Evolutionary conservation across 2,329 filamentous ascomycete genomes (phyloP).

Genomic region (Colletotrichum incanum): DNA sequence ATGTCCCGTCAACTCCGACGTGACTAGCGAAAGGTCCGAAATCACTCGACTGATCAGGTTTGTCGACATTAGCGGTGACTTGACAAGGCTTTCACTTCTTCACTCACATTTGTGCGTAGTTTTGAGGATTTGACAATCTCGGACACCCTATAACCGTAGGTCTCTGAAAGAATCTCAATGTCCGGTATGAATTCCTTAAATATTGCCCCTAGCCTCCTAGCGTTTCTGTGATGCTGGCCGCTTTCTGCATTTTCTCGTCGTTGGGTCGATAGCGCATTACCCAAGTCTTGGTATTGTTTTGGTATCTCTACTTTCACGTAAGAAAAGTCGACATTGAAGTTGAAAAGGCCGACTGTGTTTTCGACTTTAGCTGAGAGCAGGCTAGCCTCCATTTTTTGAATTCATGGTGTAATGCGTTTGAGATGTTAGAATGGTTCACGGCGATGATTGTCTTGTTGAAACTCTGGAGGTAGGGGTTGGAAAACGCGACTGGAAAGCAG

Average conservation of each 20-base stretch:
- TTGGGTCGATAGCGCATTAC: conserved; percentile 48
- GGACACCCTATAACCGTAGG: conserved; percentile 44
- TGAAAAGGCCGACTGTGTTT: conserved; percentile 3
- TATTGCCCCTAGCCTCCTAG: conserved; percentile 54
- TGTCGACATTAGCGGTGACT: no score
- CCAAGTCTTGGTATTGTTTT: conserved; percentile 52
- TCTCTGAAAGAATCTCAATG: background rate
- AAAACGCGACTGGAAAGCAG: no score
- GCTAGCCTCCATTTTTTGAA: background rate
- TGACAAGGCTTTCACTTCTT: no score
- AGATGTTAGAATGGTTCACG: no score
- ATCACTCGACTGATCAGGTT: no score
- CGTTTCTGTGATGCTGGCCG: conserved; percentile 54
- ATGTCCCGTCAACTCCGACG: conserved; percentile 48
- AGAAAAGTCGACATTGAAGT: conserved; percentile 60
- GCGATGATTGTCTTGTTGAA: no score
- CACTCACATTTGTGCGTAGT: background rate
- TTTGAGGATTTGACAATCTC: conserved; percentile 39
- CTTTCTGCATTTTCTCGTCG: conserved; percentile 55
- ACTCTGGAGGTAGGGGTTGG: no score
- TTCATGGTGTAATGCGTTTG: no score
- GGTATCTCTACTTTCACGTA: conserved; percentile 58
- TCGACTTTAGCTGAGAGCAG: background rate
- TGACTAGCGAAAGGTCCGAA: conserved; percentile 41
- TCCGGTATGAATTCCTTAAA: conserved; percentile 48